Evolutionary conservation across 768 basidiomycete species (phyloP), one percentile per base, ranked within the genome.

Genomic region (Tulasnella sp.): DNA sequence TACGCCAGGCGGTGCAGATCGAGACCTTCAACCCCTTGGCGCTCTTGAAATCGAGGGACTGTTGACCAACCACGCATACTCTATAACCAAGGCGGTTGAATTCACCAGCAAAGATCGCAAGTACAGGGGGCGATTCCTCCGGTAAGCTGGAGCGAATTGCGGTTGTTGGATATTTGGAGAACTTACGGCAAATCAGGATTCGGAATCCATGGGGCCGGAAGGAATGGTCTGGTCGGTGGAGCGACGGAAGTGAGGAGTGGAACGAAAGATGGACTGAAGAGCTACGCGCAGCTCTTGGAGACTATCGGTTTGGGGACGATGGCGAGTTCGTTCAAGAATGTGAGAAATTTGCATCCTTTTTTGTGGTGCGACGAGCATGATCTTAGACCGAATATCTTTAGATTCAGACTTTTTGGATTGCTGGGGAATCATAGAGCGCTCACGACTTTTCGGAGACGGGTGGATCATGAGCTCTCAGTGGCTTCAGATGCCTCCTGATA

Each of bases 391-490:
- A 42, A 20, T 42, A 18, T 70, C 15, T 35, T 6, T 23, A 81
- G 80, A 81, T 55, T 57, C 48, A 13, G 81, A 82, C 57, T 82
- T 82, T 73, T 61, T 82, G 70, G 74, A 79, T 39, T 81, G 83
- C 55, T 88, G 86, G 82, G 84, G 84, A 6, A 82, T 85, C 55
- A 84, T 89, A 20, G 87, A 88, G 73, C 80, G 86, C 37, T 87
- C 86, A 1, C 83, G 86, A 40, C 80, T 89, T 23, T 88, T 89
- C 76, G 87, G 88, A 78, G 83, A 84, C 3, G 83, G 83, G 23
- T 89, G 88, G 88, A 82, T 83, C 39, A 85, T 87, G 86, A 85
- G 86, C 13, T 86, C 86, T 23, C 86, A 87, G 57, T 88, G 88
- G 88, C 83, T 88, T 0, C 83, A 86, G 46, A 87, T 88, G 29